phyloP scores from a whole-genome alignment of 768 basidiomycete genomes.

The Rhizopogon vesiculosus region DNA sequence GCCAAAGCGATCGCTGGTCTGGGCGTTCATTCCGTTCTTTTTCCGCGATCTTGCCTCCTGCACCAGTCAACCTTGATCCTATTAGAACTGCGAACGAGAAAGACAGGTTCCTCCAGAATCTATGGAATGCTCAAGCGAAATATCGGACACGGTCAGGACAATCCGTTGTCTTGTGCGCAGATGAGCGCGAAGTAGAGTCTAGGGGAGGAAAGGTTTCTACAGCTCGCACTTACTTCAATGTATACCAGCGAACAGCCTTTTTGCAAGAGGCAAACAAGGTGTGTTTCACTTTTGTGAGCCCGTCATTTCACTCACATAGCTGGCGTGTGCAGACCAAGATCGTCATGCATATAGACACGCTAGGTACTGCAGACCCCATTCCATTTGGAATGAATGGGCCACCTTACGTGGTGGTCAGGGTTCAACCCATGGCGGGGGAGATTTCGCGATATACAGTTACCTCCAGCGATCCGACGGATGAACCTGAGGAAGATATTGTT shows the following conservation, averaged over 20 bases:
- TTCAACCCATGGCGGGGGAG: slow-evolving; percentile 82
- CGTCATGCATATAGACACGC: slow-evolving; percentile 79
- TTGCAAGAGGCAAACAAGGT: slow-evolving; percentile 81
- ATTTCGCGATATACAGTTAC: slow-evolving; percentile 75
- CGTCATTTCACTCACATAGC: slow-evolving; percentile 6
- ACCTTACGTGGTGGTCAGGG: slow-evolving; percentile 74
- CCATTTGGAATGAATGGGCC: slow-evolving; percentile 66
- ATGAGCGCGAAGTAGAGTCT: slow-evolving; percentile 74
- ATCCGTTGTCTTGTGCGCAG: slow-evolving; percentile 65
- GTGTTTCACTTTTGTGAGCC: slow-evolving; percentile 6
- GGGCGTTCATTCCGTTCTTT: slow-evolving; percentile 80
- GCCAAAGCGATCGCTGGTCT: slow-evolving; percentile 84
- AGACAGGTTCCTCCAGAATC: slow-evolving; percentile 77
- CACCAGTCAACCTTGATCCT: slow-evolving; percentile 62
- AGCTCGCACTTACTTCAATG: slow-evolving; percentile 84
- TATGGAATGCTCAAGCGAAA: slow-evolving; percentile 85
- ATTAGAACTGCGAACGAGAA: slow-evolving; percentile 63
- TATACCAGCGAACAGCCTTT: slow-evolving; percentile 80
- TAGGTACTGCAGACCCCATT: slow-evolving; percentile 70
- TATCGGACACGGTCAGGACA: slow-evolving; percentile 70
- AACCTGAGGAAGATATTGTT: slow-evolving; percentile 78
- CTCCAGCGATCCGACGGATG: slow-evolving; percentile 70
- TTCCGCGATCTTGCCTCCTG: slow-evolving; percentile 73
- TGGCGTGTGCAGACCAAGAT: slow-evolving; percentile 64
- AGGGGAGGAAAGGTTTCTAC: slow-evolving; percentile 54